Base-by-base conservation (phyloP, 768 basidiomycete genomes). In the Rossbeevera mucosa region DNA sequence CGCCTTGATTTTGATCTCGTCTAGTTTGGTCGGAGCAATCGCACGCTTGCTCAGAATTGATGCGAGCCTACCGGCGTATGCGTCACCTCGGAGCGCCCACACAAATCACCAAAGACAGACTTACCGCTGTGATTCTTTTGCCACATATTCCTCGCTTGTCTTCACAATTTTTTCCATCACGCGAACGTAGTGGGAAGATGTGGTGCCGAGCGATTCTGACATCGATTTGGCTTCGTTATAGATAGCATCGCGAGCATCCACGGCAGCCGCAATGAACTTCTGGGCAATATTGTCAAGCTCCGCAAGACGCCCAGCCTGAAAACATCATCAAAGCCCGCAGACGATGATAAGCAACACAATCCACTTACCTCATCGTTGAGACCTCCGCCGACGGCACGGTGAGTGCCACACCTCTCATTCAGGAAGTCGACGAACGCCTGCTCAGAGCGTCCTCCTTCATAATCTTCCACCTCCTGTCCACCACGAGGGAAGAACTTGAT, bases 401-500 rank as follows among this genome's bases (percentile, higher is more conserved):
- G 75, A 5, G 93, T 90, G 9, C 92, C 93, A 61, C 92, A 94
- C 51, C 87, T 83, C 72, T 88, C 78, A 66, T 94, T 94, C 55
- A 98, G 74, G 76, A 80, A 95, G 9, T 71, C 67, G 48, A 90
- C 80, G 58, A 98, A 84, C 28, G 82, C 92, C 16, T 76, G 77
- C 64, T 93, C 91, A 1, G 77, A 74, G 51, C 95, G 81, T 31
- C 76, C 82, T 21, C 81, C 81, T 11, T 82, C 75, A 68, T 97
- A 99, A 25, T 71, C 73, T 45, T 84, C 73, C 11, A 81, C 78
- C 53, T 80, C 77, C 63, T 82, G 83, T 60, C 76, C 75, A 57
- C 77, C 82, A 59, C 85, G 85, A 57, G 89, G 78, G 83, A 93
- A 96, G 77, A 94, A 94, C 70, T 92, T 94, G 76, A 99, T 82